These are phyloP conservation scores for Aspergillus sp. DNA, from an alignment of 2,329 filamentous ascomycete genomes.

Conservation along the genomic window DNA sequence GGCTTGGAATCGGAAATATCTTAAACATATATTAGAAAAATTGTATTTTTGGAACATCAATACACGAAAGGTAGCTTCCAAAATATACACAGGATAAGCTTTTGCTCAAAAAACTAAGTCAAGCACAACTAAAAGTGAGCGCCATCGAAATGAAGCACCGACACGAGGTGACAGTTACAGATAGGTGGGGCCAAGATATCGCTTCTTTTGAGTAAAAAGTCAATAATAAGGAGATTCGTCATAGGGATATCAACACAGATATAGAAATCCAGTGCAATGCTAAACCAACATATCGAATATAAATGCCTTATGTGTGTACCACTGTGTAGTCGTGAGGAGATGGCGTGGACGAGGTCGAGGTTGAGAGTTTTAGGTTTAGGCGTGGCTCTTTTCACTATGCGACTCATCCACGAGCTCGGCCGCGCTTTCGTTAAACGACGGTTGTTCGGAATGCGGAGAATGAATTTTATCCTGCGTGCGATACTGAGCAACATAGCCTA, in stretches of 20 bases:
- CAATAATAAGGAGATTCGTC: constrained; percentile 22
- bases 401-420: constrained; percentile 46
- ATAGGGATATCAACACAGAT: constrained; percentile 18
- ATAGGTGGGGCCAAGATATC: constrained; percentile 9
- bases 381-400: constrained; percentile 14
- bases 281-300: constrained; percentile 7
- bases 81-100: constrained; percentile 16
- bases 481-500: constrained; percentile 52
- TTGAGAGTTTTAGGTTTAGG: neutral
- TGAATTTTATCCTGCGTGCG: constrained; percentile 51
- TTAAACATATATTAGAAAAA: constrained; percentile 8
- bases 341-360: neutral
- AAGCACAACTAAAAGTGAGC: neutral
- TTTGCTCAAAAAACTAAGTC: neutral
- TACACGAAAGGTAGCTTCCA: constrained; percentile 19
- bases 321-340: constrained; percentile 2
- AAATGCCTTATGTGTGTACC: constrained; percentile 5
- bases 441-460: constrained; percentile 38
- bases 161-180: neutral
- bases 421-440: constrained; percentile 41
- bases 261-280: constrained; percentile 8
- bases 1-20: too few relatives aligned
- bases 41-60: constrained; percentile 14
- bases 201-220: constrained; percentile 8
- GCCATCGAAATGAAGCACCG: neutral